These are phyloP conservation scores for Rhinocladiella mackenziei DNA, from an alignment of 2,329 filamentous ascomycete genomes.

Conservation along the genomic window DNA sequence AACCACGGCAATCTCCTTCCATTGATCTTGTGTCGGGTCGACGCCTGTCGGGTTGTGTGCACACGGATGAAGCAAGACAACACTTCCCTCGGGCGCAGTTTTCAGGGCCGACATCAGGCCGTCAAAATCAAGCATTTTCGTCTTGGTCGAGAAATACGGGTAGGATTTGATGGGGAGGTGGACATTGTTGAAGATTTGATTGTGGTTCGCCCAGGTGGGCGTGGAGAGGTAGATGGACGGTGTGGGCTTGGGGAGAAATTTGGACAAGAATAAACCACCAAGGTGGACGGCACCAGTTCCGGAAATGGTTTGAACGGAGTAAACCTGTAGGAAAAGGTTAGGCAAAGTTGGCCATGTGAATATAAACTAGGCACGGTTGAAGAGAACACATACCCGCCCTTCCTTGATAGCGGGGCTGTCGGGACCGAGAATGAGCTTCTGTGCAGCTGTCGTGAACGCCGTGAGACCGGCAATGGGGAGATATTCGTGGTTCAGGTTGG, in stretches of 20 bases:
- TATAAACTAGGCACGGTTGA: background rate
- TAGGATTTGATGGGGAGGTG: conserved; percentile 73
- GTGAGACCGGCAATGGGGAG: conserved; percentile 88
- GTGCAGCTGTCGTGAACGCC: conserved; percentile 81
- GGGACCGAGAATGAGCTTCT: conserved; percentile 78
- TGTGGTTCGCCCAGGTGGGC: conserved; percentile 98
- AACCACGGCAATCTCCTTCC: conserved; percentile 79
- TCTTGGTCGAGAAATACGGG: conserved; percentile 88
- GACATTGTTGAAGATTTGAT: conserved; percentile 96
- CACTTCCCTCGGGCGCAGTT: conserved; percentile 69
- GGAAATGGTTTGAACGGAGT: conserved; percentile 90
- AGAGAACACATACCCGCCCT: conserved; percentile 58
- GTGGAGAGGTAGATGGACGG: conserved; percentile 82
- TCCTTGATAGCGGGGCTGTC: conserved; percentile 78
- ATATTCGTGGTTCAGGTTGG: conserved; percentile 95
- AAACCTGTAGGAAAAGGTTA: conserved; percentile 43
- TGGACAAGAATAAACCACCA: conserved; percentile 86
- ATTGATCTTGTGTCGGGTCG: conserved; percentile 89
- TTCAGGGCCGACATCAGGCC: conserved; percentile 74
- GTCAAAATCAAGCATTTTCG: conserved; percentile 85
- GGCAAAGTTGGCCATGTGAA: background rate
- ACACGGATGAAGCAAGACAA: conserved; percentile 90
- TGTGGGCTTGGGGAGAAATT: conserved; percentile 71
- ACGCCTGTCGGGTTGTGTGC: conserved; percentile 98
- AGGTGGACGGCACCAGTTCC: conserved; percentile 94